A percentile compares a stretch with the other conserved stretches of the same genome.
Evolutionary conservation across 2,329 filamentous ascomycete species (phyloP).

Genomic region (Fusarium ramigenum): DNA sequence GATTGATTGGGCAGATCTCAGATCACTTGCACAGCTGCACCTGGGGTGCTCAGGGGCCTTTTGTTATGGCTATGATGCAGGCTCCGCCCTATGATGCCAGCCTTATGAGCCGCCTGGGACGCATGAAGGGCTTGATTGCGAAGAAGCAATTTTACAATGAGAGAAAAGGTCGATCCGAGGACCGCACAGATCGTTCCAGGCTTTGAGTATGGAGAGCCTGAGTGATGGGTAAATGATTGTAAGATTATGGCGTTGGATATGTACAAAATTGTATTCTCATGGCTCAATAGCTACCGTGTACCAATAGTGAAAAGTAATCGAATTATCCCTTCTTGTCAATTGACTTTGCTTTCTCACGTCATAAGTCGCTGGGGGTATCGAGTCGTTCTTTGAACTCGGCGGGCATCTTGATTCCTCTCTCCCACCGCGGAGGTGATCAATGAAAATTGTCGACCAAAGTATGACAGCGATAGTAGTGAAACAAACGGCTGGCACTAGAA

Average conservation of each 20-base stretch:
- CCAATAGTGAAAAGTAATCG: neutral
- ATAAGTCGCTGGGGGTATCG: neutral
- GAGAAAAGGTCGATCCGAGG: neutral
- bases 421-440: neutral
- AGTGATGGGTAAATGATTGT: neutral
- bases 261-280: slow-evolving; percentile 1
- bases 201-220: neutral
- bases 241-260: neutral
- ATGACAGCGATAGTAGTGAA: neutral
- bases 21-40: slow-evolving; percentile 48
- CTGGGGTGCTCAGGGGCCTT: slow-evolving; percentile 50
- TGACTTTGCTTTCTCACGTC: neutral
- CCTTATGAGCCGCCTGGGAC: slow-evolving; percentile 38
- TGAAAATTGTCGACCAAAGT: neutral
- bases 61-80: slow-evolving; percentile 53
- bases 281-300: neutral
- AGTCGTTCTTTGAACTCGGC: neutral
- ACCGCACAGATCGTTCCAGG: neutral
- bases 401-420: neutral
- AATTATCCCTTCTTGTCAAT: neutral
- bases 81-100: slow-evolving; percentile 47
- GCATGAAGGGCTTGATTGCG: neutral
- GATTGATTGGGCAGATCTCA: slow-evolving; percentile 45
- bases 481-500: neutral
- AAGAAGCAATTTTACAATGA: slow-evolving; percentile 2